Conservation (phyloP, 176 grass and related monocot genomes). For the Dactylis glomerata region DNA sequence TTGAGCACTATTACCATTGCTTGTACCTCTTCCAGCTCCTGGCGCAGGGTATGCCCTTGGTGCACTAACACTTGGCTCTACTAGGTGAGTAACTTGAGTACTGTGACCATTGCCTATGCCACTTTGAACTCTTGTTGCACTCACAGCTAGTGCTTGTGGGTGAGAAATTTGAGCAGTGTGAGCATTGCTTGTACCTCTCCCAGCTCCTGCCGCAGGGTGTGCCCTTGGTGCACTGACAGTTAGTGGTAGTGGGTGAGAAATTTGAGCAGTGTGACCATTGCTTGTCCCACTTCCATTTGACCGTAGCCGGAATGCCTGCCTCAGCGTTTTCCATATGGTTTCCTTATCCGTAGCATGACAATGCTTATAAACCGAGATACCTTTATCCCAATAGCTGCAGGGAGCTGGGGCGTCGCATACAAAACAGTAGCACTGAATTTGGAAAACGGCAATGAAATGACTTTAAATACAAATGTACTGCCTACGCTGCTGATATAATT, state of each 20-base stretch:
- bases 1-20: neutral
- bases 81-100: neutral
- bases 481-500: neutral
- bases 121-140: neutral
- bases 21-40: neutral
- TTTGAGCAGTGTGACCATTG: neutral
- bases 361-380: slow-evolving; percentile 38
- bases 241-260: neutral
- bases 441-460: slow-evolving; percentile 8
- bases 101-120: neutral
- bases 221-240: neutral
- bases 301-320: slow-evolving; percentile 40
- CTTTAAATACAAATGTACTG: neutral
- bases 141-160: neutral
- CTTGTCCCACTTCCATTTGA: neutral
- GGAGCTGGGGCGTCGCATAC: slow-evolving; percentile 87
- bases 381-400: slow-evolving; percentile 74
- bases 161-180: neutral
- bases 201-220: neutral
- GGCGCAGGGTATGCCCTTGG: neutral
- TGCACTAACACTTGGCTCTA: neutral
- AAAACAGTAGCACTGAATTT: slow-evolving; percentile 97
- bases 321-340: slow-evolving; percentile 51
- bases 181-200: neutral
- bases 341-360: slow-evolving; percentile 86